Conservation (phyloP, 805 yeast genomes). For the Teunomyces tritomae region DNA sequence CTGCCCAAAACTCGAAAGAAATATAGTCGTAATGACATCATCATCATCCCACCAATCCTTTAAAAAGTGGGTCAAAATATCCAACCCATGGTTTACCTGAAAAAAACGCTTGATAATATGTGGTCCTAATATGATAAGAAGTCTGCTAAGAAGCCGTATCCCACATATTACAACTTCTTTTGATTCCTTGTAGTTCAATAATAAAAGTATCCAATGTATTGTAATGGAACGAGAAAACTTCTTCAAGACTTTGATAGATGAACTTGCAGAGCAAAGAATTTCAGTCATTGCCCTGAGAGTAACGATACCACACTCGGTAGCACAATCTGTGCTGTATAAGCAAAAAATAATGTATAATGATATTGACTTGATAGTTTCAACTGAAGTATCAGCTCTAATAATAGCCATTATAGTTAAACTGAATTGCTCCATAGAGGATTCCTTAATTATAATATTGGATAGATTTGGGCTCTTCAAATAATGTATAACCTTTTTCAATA, state of each 20-base stretch:
- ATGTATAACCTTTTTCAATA: slow-evolving; percentile 47
- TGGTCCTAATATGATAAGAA: slow-evolving; percentile 47
- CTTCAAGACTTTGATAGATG: slow-evolving; percentile 37
- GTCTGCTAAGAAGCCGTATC: slow-evolving; percentile 46
- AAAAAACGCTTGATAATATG: slow-evolving; percentile 49
- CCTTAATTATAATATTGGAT: slow-evolving; percentile 1
- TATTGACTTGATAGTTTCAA: slow-evolving; percentile 53
- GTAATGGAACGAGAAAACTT: slow-evolving; percentile 54
- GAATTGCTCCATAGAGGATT: slow-evolving; percentile 15
- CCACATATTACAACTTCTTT: slow-evolving; percentile 38
- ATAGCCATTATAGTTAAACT: slow-evolving; percentile 20
- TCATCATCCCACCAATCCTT: slow-evolving; percentile 49
- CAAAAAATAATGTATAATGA: slow-evolving; percentile 47
- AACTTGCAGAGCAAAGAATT: slow-evolving; percentile 40
- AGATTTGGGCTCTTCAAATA: slow-evolving; percentile 38
- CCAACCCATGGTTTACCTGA: slow-evolving; percentile 48
- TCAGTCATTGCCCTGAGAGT: slow-evolving; percentile 31
- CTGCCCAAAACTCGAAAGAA: slow-evolving; percentile 48
- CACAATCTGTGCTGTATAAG: slow-evolving; percentile 43
- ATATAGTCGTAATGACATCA: slow-evolving; percentile 39
- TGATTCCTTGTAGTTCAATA: slow-evolving; percentile 40
- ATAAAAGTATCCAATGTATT: slow-evolving; percentile 61
- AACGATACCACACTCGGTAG: slow-evolving; percentile 35
- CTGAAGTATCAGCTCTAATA: slow-evolving; percentile 43
- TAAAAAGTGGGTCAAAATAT: slow-evolving; percentile 44